Base-by-base conservation (phyloP, 2,329 filamentous ascomycete species). In the Didymosphaeria variabile region DNA sequence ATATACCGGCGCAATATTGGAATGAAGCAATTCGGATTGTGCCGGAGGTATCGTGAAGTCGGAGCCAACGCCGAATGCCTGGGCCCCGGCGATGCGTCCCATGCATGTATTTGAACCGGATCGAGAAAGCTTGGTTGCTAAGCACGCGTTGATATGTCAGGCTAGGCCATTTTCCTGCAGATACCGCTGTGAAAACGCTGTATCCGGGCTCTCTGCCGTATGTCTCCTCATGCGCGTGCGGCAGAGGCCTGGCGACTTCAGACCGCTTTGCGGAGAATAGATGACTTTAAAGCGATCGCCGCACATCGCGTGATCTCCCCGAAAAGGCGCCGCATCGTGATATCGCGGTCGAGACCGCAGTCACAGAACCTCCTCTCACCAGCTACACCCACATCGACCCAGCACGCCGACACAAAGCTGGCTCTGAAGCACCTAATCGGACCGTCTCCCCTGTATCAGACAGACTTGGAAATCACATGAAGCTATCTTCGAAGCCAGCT, bases 401-500 rank as follows among this genome's bases (percentile, higher is more conserved):
- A 40, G 17, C 15, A n/a, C 9, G n/a, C 13, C 8, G 40, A 44
- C 21, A 5, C 19, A 21, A 21, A 23, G 19, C 38, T 44, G n/a
- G 40, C 3, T 1, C 1, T 44, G 40, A 44, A 44, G 38, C 38
- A 40, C 38, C 38, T 40, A 40, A 40, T 40, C 15, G 40, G 40
- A 44, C 40, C 17, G 40, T 19, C 19, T n/a, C 2, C 17, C 6
- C 6, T 44, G 40, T 44, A 19, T 44, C 5, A 21, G 40, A 44
- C 17, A 17, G 8, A 44, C 1, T 1, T 32, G 38, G 13, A 2
- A 34, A 12, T 17, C n/a, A 15, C 23, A 36, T 21, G 31, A 19
- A 3, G 36, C 69, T 55, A 71, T 36, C 60, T 65, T 19, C 61
- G 55, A 19, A 73, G 52, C 58, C 63, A 68, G 6, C 61, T 59